Percentiles rank a stretch among this genome's conserved stretches.
Evolutionary conservation across 805 yeast genomes (phyloP).

Genomic region (Grigorovia transvaalensis): DNA sequence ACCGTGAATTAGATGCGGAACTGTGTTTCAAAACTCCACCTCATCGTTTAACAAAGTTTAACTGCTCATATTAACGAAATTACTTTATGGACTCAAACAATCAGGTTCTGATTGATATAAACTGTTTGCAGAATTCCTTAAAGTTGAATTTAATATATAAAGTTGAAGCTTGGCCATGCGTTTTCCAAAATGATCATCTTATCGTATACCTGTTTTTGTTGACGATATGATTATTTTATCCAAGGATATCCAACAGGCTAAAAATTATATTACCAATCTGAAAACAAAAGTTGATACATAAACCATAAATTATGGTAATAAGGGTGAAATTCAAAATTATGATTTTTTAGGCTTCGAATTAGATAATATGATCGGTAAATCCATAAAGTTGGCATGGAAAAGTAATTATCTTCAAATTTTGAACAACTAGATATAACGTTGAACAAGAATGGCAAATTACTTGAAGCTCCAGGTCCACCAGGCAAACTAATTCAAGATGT

Average conservation of each 20-base stretch:
- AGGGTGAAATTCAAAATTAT: not conserved
- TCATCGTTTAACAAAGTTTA: no score
- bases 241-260: not conserved
- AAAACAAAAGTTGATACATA: conserved; percentile 7
- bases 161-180: conserved; percentile 8
- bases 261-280: not conserved
- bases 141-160: not conserved
- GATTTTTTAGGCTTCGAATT: not conserved
- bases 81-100: conserved; percentile 4
- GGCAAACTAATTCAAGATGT: not conserved
- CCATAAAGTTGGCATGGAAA: conserved; percentile 7
- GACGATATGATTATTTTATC: conserved; percentile 9
- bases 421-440: not conserved
- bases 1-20: no score
- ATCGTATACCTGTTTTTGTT: conserved; percentile 3
- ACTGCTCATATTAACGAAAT: not conserved
- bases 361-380: not conserved
- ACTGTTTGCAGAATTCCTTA: not conserved
- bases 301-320: conserved; percentile 5
- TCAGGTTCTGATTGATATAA: conserved; percentile 4
- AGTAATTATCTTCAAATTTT: conserved; percentile 1
- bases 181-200: conserved; percentile 1
- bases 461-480: not conserved
- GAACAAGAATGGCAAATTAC: no score
- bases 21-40: no score